Base-by-base conservation (phyloP, 2,329 filamentous ascomycete species). In the Arthrocladium fulminans region DNA sequence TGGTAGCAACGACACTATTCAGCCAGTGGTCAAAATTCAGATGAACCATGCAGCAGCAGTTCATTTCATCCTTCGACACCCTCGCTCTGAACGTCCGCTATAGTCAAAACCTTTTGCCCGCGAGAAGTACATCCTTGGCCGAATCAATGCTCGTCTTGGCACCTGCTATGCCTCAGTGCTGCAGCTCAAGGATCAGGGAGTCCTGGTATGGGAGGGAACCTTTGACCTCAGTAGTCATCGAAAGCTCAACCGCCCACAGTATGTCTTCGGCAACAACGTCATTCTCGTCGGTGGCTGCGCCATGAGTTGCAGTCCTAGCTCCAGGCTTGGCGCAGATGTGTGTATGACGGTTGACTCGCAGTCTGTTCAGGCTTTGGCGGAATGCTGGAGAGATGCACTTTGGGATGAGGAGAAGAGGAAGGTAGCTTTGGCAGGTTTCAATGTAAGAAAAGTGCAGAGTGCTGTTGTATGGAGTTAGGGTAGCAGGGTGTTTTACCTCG, bases 401-500 rank as follows among this genome's bases (percentile, higher is more conserved):
- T 37, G 46, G 13, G 13, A 23, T 15, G 38, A 30, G n/a, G 38
- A 43, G 20, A 38, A 22, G 39, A 37, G 2, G 3, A 29, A 17
- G 8, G 8, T 43, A n/a, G 22, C 25, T 35, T 24, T 45, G 15
- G 38, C 20, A 10, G 38, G 37, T 12, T 44, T 41, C 29, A 49
- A 45, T 38, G 10, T 24, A 17, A 17, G 47, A 3, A 45, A 29
- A 37, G 47, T 27, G 17, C 40, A 49, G 24, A 44, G 47, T 10
- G 29, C 39, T 23, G 39, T 24, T 8, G 15, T 40, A 19, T 32
- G 22, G 17, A 45, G 19, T 23, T 9, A 15, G 22, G 9, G 19
- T 25, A 27, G 29, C 17, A 49, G 40, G 34, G 38, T 30, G 27
- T 49, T 9, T 34, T 30, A 35, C n/a, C 32, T 35, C 17, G 17